Percentiles rank a stretch among this genome's conserved stretches.
Conservation (phyloP, 1,284 basidiomycete genomes). For the Caloboletus firmus region DNA sequence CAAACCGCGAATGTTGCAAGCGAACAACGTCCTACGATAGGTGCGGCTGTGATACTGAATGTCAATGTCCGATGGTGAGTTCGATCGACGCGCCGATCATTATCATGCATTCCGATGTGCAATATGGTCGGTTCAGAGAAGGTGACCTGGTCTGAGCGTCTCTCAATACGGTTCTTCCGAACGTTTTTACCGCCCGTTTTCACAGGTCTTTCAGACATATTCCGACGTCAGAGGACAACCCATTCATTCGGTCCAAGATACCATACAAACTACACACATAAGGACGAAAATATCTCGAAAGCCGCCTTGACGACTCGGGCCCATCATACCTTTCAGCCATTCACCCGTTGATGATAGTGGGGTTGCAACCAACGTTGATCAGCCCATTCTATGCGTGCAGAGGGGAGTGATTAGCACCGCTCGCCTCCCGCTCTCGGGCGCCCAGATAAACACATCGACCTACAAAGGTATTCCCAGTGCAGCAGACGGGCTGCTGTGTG, state of each 20-base stretch:
- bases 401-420: background rate
- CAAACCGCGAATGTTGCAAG: too few species aligned
- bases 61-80: too few species aligned
- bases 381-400: slow-evolving; percentile 5
- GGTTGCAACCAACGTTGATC: slow-evolving; percentile 15
- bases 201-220: too few species aligned
- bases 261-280: background rate
- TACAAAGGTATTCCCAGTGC: slow-evolving; percentile 12
- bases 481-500: slow-evolving; percentile 15
- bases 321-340: background rate
- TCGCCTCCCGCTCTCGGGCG: background rate
- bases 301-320: background rate
- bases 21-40: too few species aligned
- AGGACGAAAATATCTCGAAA: background rate
- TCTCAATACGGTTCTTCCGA: too few species aligned
- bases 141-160: too few species aligned
- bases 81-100: too few species aligned
- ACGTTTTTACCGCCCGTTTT: too few species aligned
- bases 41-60: too few species aligned
- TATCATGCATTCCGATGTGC: too few species aligned
- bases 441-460: background rate
- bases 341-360: slow-evolving; percentile 5
- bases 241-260: background rate
- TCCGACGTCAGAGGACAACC: background rate
- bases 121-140: too few species aligned